phyloP scores from a whole-genome alignment of 305 asterid species.

The Solanum hybrid region DNA sequence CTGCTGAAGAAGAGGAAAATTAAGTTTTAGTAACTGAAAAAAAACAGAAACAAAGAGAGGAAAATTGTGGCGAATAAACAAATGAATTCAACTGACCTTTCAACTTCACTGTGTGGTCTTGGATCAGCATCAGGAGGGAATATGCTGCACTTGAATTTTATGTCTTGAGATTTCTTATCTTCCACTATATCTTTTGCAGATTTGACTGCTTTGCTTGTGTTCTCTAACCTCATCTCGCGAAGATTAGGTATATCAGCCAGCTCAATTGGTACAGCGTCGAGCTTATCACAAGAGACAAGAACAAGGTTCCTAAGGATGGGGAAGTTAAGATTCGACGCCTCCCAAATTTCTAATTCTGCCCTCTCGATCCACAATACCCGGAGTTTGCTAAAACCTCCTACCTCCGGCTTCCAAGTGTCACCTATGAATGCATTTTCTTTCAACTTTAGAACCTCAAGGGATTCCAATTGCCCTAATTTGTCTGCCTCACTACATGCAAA shows the following conservation, averaged over 20 bases:
- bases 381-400: slow-evolving; percentile 30
- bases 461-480: slow-evolving; percentile 32
- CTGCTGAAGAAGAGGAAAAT: neutral
- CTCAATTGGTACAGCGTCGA: slow-evolving; percentile 16
- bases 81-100: neutral
- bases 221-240: slow-evolving; percentile 14
- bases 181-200: slow-evolving; percentile 15
- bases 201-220: slow-evolving; percentile 14
- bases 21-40: too few relatives aligned
- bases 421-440: slow-evolving; percentile 43
- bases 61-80: too few relatives aligned
- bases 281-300: neutral
- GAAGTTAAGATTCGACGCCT: too few relatives aligned
- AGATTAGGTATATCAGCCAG: slow-evolving; percentile 28
- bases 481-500: slow-evolving; percentile 37
- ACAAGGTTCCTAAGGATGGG: too few relatives aligned
- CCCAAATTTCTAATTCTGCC: fast-evolving
- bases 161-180: neutral
- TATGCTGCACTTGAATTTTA: neutral
- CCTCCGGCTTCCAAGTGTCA: slow-evolving; percentile 29
- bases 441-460: slow-evolving; percentile 38
- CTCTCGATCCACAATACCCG: slow-evolving; percentile 4
- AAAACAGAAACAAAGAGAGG: too few relatives aligned
- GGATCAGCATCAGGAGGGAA: neutral
- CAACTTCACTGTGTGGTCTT: neutral